phyloP scores from a whole-genome alignment of 2,329 filamentous ascomycete species.

The Lecanicillium sp. region DNA sequence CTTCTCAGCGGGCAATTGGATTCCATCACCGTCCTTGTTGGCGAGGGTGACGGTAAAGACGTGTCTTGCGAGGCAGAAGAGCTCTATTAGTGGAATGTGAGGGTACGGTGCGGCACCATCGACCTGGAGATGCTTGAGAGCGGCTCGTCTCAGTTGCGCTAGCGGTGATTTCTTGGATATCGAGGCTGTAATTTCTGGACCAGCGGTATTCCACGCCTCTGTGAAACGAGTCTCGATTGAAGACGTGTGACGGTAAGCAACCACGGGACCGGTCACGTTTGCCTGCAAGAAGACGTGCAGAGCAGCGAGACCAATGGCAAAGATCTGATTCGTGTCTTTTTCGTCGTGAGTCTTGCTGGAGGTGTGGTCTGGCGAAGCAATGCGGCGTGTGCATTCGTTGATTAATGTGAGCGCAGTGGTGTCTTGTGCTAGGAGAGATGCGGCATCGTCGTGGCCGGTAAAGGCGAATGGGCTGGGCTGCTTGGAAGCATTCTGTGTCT shows the following conservation, averaged over 20 bases:
- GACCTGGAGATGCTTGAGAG: conserved; percentile 61
- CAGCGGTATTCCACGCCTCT: conserved; percentile 24
- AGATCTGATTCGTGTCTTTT: conserved; percentile 7
- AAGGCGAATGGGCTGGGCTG: no score
- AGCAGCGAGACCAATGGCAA: conserved; percentile 24
- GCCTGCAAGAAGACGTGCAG: conserved; percentile 54
- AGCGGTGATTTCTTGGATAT: conserved; percentile 15
- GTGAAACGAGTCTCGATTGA: conserved; percentile 29
- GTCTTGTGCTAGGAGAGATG: no score
- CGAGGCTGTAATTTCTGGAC: background rate
- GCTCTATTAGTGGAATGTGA: conserved; percentile 73
- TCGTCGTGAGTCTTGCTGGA: background rate
- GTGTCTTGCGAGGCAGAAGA: conserved; percentile 65
- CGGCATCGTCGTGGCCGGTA: no score
- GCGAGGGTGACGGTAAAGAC: conserved; percentile 28
- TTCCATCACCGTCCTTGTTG: conserved; percentile 13
- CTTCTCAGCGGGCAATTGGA: conserved; percentile 17
- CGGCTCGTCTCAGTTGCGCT: conserved; percentile 40
- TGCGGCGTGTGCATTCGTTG: no score
- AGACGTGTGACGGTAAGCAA: conserved; percentile 27
- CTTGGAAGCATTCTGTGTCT: no score
- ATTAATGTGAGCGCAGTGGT: no score
- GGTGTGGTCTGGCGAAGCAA: no score
- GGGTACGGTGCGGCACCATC: conserved; percentile 85
- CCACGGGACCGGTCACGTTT: conserved; percentile 78